Conservation (phyloP, 495 filamentous ascomycete genomes). For the Tuber indicum region DNA sequence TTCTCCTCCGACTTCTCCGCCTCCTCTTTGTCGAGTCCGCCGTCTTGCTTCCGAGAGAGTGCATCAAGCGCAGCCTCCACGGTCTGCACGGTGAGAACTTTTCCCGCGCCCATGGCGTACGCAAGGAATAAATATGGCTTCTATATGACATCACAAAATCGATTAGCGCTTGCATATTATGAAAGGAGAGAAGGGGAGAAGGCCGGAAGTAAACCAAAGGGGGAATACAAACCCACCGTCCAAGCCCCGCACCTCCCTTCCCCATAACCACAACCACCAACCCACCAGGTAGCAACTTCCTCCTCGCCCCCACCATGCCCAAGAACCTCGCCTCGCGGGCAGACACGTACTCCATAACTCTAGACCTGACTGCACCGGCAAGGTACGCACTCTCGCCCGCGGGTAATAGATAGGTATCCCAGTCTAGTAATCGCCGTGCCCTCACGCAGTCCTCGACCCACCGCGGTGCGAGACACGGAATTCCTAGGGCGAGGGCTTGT, state of each 20-base stretch:
- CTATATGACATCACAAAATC: conserved; percentile 29
- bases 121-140: conserved; percentile 67
- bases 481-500: conserved; percentile 82
- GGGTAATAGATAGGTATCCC: conserved; percentile 75
- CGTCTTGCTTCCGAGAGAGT: conserved; percentile 41
- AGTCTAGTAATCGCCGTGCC: conserved; percentile 57
- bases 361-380: conserved; percentile 68
- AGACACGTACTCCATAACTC: conserved; percentile 56
- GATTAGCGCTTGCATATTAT: not conserved
- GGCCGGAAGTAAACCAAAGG: conserved; percentile 22
- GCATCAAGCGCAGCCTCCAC: conserved; percentile 9
- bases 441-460: conserved; percentile 74
- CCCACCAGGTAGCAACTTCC: conserved; percentile 58
- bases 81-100: conserved; percentile 58
- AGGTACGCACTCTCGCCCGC: conserved; percentile 75
- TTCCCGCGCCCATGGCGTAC: conserved; percentile 65
- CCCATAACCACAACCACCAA: conserved; percentile 71
- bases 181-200: not conserved
- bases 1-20: conserved; percentile 51
- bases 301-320: conserved; percentile 53
- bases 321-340: conserved; percentile 53
- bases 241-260: conserved; percentile 56
- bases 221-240: conserved; percentile 47
- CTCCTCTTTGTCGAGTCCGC: conserved; percentile 43
- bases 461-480: conserved; percentile 72